phyloP scores from a whole-genome alignment of 306 rosid genomes.

The Cyclanthera cordifolia region DNA sequence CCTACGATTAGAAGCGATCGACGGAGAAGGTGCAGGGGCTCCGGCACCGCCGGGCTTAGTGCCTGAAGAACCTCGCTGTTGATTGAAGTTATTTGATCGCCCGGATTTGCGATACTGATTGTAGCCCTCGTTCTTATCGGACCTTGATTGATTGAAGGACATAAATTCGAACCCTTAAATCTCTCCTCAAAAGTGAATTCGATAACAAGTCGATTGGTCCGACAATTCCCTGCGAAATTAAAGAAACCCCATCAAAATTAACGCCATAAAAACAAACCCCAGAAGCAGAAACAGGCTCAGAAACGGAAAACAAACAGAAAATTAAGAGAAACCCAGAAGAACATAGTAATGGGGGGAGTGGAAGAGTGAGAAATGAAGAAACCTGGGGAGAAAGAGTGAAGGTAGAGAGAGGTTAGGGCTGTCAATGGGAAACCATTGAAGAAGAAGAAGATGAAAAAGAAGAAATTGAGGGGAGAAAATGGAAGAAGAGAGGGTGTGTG shows the following conservation, averaged over 20 bases:
- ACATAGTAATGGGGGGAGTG: too few relatives aligned
- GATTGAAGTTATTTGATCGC: constrained; percentile 69
- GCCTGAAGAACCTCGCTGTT: constrained; percentile 52
- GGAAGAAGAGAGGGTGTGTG: too few relatives aligned
- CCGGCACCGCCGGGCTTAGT: constrained; percentile 56
- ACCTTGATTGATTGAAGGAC: constrained; percentile 96
- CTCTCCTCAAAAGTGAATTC: constrained; percentile 20
- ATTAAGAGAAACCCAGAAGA: too few relatives aligned
- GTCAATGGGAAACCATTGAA: constrained; percentile 35
- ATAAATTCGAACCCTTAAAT: constrained; percentile 60
- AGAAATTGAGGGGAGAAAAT: too few relatives aligned
- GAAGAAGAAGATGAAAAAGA: too few relatives aligned
- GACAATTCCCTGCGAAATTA: constrained; percentile 22
- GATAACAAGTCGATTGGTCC: background rate
- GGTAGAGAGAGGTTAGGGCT: constrained; percentile 49
- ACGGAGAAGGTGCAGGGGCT: constrained; percentile 58
- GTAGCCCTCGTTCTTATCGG: constrained; percentile 31
- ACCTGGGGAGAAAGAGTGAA: constrained; percentile 28
- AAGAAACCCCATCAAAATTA: constrained; percentile 29
- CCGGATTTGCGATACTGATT: constrained; percentile 44
- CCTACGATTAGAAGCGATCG: constrained; percentile 44
- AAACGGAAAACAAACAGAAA: background rate
- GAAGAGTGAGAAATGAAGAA: constrained; percentile 14
- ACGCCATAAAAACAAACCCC: background rate
- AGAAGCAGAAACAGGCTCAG: background rate